phyloP scores from a whole-genome alignment of 2,329 filamentous ascomycete species.

The Diaporthe velutina region DNA sequence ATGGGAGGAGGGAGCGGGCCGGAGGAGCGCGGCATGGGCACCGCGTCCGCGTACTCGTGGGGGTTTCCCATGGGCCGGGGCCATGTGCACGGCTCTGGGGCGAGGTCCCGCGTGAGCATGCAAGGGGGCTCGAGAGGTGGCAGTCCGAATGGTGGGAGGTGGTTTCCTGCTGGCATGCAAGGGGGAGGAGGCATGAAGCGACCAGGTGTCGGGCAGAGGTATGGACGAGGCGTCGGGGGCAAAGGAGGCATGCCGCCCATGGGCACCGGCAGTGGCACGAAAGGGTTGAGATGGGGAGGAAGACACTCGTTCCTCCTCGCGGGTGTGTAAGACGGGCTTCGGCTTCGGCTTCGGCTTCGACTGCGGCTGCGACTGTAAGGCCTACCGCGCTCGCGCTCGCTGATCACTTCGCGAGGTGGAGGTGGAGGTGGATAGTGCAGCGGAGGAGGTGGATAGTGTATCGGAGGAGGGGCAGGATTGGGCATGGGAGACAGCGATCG shows the following conservation, averaged over 20 bases:
- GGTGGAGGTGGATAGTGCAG: neutral
- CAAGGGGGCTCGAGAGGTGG: neutral
- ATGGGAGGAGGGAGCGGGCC: neutral
- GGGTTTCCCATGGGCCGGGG: neutral
- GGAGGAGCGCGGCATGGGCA: neutral
- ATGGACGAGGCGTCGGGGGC: neutral
- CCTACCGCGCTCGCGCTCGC: slow-evolving; percentile 1
- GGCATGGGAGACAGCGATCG: slow-evolving; percentile 19
- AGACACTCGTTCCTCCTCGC: neutral
- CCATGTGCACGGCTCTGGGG: neutral
- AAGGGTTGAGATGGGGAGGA: slow-evolving; percentile 13
- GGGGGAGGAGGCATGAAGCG: neutral
- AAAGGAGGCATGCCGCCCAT: slow-evolving; percentile 2
- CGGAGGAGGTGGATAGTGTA: neutral
- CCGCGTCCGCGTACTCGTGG: neutral
- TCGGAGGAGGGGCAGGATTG: neutral
- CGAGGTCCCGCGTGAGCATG: neutral
- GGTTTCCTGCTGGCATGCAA: neutral
- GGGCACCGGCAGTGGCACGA: neutral
- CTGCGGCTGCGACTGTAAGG: neutral
- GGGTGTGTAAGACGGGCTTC: neutral
- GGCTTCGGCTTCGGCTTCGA: neutral
- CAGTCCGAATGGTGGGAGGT: neutral
- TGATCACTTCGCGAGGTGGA: neutral
- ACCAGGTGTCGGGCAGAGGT: neutral